Base-by-base conservation (phyloP, 2,329 filamentous ascomycete species). In the Microsporum ferrugineum region DNA sequence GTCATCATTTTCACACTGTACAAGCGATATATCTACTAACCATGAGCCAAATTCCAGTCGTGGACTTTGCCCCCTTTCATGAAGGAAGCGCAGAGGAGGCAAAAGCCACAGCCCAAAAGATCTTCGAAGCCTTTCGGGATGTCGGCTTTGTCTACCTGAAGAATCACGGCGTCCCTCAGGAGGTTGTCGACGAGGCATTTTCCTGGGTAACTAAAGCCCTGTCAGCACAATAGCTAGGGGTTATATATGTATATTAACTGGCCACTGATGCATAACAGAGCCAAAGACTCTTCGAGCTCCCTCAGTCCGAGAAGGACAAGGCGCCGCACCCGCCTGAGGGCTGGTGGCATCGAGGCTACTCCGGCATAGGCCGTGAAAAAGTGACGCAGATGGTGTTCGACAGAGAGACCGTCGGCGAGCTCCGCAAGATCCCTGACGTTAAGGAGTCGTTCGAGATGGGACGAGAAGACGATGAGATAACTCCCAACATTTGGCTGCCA, bases 261-360 rank as follows among this genome's bases (percentile, higher is more conserved):
- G 3, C 38, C 10, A 8, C 31, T 55, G 23, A 55, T 14, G 2
- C 23, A 39, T 4, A 7, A 56, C 17, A 60, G 58, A 60, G 47
- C 47, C 75, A 74, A 61, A 67, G 70, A 29, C 71, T 81, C 6
- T 80, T 79, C 60, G 72, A 75, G 49, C 68, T 81, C 6, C 71
- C 75, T 0, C 68, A 68, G 12, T 74, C 76, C 49, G 72, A 77
- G 56, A 81, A 81, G 64, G 75, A 78, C 71, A 73, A 75, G 59
- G 79, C 78, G 1, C 77, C 77, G 2, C 78, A 80, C 68, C 78
- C 79, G 2, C 70, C 74, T 7, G 79, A 79, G 6, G 77, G 76
- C 62, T 72, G 70, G 7, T 73, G 80, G 1, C 79, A 83, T 66
- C 75, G 80, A 56, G 81, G 81, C n/a, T 83, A 83, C 65, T 82